phyloP scores from a whole-genome alignment of 306 rosid species.

The Oxytropis ochrocephala region DNA sequence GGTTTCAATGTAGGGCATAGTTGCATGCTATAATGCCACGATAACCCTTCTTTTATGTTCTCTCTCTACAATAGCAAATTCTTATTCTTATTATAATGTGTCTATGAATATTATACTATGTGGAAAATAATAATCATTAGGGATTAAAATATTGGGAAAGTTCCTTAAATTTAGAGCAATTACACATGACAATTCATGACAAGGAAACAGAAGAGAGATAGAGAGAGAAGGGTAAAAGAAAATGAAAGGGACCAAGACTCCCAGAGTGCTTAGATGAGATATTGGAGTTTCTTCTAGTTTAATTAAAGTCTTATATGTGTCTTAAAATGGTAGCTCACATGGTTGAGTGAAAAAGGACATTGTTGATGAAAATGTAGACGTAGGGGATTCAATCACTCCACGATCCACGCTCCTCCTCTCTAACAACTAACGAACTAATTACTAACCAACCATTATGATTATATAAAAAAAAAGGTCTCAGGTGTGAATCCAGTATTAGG shows the following conservation, averaged over 20 bases:
- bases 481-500: too few relatives aligned
- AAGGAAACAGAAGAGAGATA: not conserved
- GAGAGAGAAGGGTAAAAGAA: not conserved
- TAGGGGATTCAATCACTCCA: too few relatives aligned
- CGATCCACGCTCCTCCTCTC: too few relatives aligned
- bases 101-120: not conserved
- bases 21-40: slow-evolving; percentile 47
- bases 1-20: slow-evolving; percentile 15
- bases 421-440: too few relatives aligned
- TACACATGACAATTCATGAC: slow-evolving; percentile 21
- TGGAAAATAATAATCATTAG: not conserved
- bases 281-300: too few relatives aligned
- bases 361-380: too few relatives aligned
- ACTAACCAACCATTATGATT: too few relatives aligned
- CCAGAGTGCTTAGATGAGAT: too few relatives aligned
- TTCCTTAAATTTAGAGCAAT: slow-evolving; percentile 30
- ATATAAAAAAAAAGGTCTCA: too few relatives aligned
- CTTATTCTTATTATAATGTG: not conserved
- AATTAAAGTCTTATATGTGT: too few relatives aligned
- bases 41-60: slow-evolving; percentile 3
- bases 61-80: not conserved
- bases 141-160: slow-evolving; percentile 19
- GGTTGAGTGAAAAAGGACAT: too few relatives aligned
- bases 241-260: not conserved
- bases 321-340: too few relatives aligned